A percentile compares a stretch with the other conserved stretches of the same genome.
phyloP scores from a whole-genome alignment of 805 yeast species.

The Wickerhamiella galacta region DNA sequence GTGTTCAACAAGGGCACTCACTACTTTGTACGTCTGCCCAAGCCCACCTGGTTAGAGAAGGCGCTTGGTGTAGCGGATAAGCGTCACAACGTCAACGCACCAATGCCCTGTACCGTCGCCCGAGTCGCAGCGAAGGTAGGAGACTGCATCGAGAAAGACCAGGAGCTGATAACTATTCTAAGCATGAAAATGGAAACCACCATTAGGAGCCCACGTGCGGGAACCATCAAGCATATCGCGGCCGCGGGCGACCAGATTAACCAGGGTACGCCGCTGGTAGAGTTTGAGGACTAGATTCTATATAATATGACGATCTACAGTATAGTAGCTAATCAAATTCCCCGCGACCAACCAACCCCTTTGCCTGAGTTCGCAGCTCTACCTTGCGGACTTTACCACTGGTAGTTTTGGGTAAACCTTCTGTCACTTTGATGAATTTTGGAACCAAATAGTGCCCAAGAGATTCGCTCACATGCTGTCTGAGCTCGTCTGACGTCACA shows the following conservation, averaged over 20 bases:
- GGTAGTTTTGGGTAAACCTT: slow-evolving; percentile 20
- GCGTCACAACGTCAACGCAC: slow-evolving; percentile 16
- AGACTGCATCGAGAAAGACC: slow-evolving; percentile 16
- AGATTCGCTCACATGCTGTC: slow-evolving; percentile 11
- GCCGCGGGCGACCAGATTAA: slow-evolving; percentile 19
- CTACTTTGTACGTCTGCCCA: slow-evolving; percentile 13
- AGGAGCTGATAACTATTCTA: slow-evolving; percentile 17
- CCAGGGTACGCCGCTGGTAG: slow-evolving; percentile 19
- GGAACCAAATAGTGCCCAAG: slow-evolving; percentile 20
- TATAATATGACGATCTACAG: not conserved
- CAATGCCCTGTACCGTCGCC: slow-evolving; percentile 21
- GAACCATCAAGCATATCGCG: slow-evolving; percentile 16
- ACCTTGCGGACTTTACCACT: slow-evolving; percentile 20
- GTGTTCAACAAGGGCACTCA: slow-evolving; percentile 19
- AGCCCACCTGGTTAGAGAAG: slow-evolving; percentile 18
- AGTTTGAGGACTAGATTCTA: slow-evolving; percentile 14
- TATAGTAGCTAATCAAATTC: not conserved
- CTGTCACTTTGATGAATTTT: slow-evolving; percentile 14
- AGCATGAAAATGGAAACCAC: slow-evolving; percentile 23
- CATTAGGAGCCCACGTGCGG: slow-evolving; percentile 18
- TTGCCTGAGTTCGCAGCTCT: slow-evolving; percentile 14
- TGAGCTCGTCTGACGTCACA: slow-evolving; percentile 9
- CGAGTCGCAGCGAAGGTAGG: slow-evolving; percentile 16
- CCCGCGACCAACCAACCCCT: slow-evolving; percentile 1
- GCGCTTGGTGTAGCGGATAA: slow-evolving; percentile 15